A percentile compares a stretch with the other conserved stretches of the same genome.
Conservation (phyloP, 2,329 filamentous ascomycete genomes). For the Colletotrichum tamarilloi region DNA sequence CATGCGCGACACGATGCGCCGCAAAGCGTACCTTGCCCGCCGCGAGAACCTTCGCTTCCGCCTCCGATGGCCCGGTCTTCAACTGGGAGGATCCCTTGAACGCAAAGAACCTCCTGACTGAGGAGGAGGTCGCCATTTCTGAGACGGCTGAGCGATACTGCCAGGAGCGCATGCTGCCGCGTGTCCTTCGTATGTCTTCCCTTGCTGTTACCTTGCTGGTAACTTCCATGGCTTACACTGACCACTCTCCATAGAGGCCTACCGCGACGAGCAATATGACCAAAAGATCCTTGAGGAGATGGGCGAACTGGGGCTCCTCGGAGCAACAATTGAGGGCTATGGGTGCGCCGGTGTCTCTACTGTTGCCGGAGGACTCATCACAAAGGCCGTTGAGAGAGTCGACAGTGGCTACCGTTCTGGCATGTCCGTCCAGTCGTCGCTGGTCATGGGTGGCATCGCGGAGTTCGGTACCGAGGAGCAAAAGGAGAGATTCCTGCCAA, state of each 20-base stretch:
- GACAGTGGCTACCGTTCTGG: conserved; percentile 93
- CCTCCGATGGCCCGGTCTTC: conserved; percentile 61
- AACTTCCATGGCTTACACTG: background rate
- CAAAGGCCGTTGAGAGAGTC: conserved; percentile 88
- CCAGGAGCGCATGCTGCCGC: conserved; percentile 86
- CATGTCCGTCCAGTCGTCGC: conserved; percentile 92
- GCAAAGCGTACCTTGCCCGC: conserved; percentile 33
- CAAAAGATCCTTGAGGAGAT: conserved; percentile 88
- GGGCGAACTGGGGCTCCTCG: conserved; percentile 90
- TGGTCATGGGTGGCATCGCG: conserved; percentile 93
- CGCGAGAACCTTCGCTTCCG: conserved; percentile 50
- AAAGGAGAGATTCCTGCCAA: conserved; percentile 84
- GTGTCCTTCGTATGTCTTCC: conserved; percentile 78
- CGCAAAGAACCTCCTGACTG: conserved; percentile 80
- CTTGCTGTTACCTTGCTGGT: conserved; percentile 17
- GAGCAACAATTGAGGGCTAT: conserved; percentile 87
- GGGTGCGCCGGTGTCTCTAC: conserved; percentile 89
- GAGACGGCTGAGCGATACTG: conserved; percentile 95
- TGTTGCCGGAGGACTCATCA: conserved; percentile 90
- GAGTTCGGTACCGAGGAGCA: conserved; percentile 89
- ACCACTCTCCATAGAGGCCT: conserved; percentile 71
- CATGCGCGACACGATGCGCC: conserved; percentile 25
- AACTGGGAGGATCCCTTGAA: conserved; percentile 93
- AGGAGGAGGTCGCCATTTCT: conserved; percentile 89
- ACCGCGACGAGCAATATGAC: conserved; percentile 87